Evolutionary conservation across 805 yeast species (phyloP), one percentile per base, ranked within the genome.

Genomic region (Candida sphagnicola): DNA sequence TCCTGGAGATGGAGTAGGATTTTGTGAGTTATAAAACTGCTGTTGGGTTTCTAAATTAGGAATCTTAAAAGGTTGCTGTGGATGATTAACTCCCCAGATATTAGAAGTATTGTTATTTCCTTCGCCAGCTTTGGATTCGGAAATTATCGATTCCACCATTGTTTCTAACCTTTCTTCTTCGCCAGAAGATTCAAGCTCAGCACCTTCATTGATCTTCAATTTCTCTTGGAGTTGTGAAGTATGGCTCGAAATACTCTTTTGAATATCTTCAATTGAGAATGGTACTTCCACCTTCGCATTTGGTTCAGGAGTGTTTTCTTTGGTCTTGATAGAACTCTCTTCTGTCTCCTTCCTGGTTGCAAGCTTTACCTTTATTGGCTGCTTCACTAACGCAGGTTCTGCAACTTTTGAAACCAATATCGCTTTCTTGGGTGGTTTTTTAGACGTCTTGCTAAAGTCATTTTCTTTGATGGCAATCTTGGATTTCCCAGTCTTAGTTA

Each of bases 241-340:
- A 39, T 67, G 72, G 26, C 49, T 58, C 6, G 56, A 43, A 21
- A 67, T 67, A 35, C 57, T 52, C 26, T 56, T 56, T 46, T 65
- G 67, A 31, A 67, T 66, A 25, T 65, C 72, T 26, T 58, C 63
- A n/a, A 65, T 48, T 0, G 69, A 54, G 5, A 48, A 39, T 4
- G 63, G 61, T 3, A 50, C 47, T 14, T 37, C 35, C 10, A 34
- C 40, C 16, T 39, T 36, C 15, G 29, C 24, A 4, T 16, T 13
- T 10, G 43, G 34, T 12, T 40, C 36, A 11, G 28, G 13, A 17
- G 37, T 34, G 14, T 31, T 29, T 14, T 14, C 23, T 23, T 31
- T 29, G 8, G 12, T 31, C 4, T 21, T 30, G 3, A 25, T 16
- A n/a, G 5, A 5, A 26, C 6, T 13, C 5, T 12, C 29, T 12